Percentiles rank a stretch among this genome's conserved stretches.
Conservation (phyloP, 805 yeast species). For the Candida yuanshanica region DNA sequence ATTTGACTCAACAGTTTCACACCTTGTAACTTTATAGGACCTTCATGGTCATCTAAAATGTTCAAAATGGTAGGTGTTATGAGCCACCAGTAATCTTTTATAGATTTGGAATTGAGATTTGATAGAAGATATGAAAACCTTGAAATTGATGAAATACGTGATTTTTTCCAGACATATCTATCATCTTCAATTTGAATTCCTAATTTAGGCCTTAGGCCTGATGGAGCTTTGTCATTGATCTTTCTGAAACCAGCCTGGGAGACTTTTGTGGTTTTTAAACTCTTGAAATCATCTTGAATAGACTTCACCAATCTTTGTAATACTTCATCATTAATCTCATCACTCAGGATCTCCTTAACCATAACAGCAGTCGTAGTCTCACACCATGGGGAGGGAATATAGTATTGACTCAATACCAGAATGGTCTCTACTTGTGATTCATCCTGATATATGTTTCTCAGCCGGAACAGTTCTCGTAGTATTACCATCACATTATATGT, state of each 20-base stretch:
- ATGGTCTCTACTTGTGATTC: too few relatives aligned
- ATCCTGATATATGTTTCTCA: background rate
- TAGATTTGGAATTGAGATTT: background rate
- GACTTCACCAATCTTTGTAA: background rate
- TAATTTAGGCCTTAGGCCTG: slow-evolving; percentile 12
- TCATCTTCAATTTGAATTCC: slow-evolving; percentile 9
- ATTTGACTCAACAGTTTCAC: slow-evolving; percentile 13
- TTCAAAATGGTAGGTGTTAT: slow-evolving; percentile 22
- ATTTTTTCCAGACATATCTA: slow-evolving; percentile 14
- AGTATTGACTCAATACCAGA: slow-evolving; percentile 3
- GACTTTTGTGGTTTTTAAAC: slow-evolving; percentile 7
- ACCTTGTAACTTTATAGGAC: slow-evolving; percentile 20
- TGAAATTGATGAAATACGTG: slow-evolving; percentile 16
- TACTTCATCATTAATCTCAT: background rate
- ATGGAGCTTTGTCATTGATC: background rate
- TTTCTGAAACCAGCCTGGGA: slow-evolving; percentile 20
- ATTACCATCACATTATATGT: slow-evolving; percentile 3
- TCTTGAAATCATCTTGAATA: slow-evolving; percentile 10
- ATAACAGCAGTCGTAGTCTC: slow-evolving; percentile 3
- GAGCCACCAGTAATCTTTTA: slow-evolving; percentile 21
- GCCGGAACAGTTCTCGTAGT: background rate
- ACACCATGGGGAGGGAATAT: slow-evolving; percentile 18
- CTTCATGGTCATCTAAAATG: slow-evolving; percentile 25
- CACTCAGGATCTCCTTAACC: slow-evolving; percentile 1
- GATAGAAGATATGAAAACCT: slow-evolving; percentile 6